Percentiles rank a stretch among this genome's conserved stretches.
These are phyloP conservation scores for Geosmithia putterillii DNA, from an alignment of 2,329 filamentous ascomycete species.

Conservation along the genomic window DNA sequence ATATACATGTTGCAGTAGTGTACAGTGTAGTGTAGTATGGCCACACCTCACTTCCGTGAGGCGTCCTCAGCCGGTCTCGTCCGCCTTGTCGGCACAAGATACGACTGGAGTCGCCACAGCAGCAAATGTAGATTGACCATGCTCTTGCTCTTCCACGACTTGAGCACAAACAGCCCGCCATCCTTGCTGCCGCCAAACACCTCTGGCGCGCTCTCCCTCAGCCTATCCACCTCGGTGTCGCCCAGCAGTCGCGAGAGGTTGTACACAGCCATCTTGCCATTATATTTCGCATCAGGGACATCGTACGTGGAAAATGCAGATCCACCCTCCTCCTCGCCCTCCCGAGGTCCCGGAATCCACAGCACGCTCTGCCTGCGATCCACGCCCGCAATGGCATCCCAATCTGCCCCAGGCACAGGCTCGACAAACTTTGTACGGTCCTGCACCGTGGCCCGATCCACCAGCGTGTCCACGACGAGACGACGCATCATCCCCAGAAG, in stretches of 20 bases:
- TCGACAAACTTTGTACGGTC: conserved; percentile 20
- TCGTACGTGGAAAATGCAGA: conserved; percentile 21
- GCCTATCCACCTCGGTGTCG: conserved; percentile 22
- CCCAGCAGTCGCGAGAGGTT: conserved; percentile 40
- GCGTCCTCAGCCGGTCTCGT: too few species aligned
- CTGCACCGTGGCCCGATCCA: conserved; percentile 18
- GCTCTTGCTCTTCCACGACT: conserved; percentile 19
- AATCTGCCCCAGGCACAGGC: conserved; percentile 21
- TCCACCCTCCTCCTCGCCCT: conserved; percentile 6
- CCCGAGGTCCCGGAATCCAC: conserved; percentile 18
- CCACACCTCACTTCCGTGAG: too few species aligned
- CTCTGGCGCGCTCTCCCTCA: conserved; percentile 15
- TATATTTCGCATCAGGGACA: conserved; percentile 18
- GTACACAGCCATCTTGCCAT: conserved; percentile 34
- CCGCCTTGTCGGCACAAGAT: conserved; percentile 9
- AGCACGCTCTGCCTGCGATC: conserved; percentile 31
- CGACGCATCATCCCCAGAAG: conserved; percentile 38
- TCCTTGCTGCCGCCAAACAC: conserved; percentile 9
- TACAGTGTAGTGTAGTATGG: too few species aligned
- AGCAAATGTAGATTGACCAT: conserved; percentile 33
- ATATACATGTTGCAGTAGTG: too few species aligned
- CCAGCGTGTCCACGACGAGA: conserved; percentile 30
- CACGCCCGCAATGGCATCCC: conserved; percentile 28
- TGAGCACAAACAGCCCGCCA: conserved; percentile 31
- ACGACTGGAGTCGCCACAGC: conserved; percentile 49